Evolutionary conservation across 176 grass and related monocot species (phyloP), one percentile per base, ranked within the genome.

Genomic region (Juncus inflexus): DNA sequence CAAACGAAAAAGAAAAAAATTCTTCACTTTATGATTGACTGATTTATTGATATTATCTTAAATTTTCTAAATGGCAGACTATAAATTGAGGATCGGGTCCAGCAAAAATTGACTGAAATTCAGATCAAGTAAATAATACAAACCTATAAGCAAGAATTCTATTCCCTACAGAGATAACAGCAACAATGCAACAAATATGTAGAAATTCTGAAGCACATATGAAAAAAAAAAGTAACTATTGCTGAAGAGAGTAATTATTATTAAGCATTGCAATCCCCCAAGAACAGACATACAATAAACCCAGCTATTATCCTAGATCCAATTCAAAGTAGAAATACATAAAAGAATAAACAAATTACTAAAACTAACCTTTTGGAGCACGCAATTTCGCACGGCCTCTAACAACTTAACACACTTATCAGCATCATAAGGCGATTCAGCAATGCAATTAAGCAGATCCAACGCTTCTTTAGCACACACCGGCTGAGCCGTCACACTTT

Each of bases 391-490:
- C 51, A 99, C 88, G 6, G 62, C 75, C 35, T 90, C 88, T 41
- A 99, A 58, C 74, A 89, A 65, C 13, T 60, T 52, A 82, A 99
- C 67, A 80, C 94, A 99, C 75, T 72, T 77, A 36, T 92, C 83
- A 52, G 80, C 87, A 62, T 91, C 85, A 82, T 88, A 97, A 47
- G 80, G 77, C 15, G 39, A 50, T 37, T 74, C 75, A 7, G 77
- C 72, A 43, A 79, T 55, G 80, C 94, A 97, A 77, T 97, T 97
- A 61, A 97, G 94, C 58, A 97, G 82, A 69, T 63, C 88, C 60
- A 97, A 77, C 62, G 85, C 86, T 70, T 97, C 88, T 75, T 79
- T 69, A 36, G 88, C 80, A 75, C 94, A 97, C 49, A 81, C 82
- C 35, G 87, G 84, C 70, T 67, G 60, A 43, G 87, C 54, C 69